Evolutionary conservation across 108 stramenopile species (phyloP).

Genomic region (Pinguiococcus pyrenoidosus): DNA sequence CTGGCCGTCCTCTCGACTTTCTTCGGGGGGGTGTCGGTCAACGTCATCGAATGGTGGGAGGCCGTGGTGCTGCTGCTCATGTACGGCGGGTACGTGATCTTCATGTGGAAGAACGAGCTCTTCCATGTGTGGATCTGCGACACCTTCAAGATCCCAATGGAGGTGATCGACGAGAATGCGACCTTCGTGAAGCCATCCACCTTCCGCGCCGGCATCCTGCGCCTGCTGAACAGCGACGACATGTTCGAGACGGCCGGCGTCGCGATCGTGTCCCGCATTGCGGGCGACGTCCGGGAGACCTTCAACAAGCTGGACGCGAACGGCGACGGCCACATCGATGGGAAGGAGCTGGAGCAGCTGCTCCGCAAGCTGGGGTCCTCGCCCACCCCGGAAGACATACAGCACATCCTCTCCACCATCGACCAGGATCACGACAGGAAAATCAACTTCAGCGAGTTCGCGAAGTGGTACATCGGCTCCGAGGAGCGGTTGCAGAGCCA

Average conservation of each 20-base stretch:
- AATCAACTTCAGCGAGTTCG: background rate
- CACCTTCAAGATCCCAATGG: constrained; percentile 1
- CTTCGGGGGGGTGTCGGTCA: constrained; percentile 26
- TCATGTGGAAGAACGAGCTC: constrained; percentile 44
- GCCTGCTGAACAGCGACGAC: too few species aligned
- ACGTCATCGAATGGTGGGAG: constrained; percentile 52
- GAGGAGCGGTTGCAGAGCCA: constrained; percentile 1
- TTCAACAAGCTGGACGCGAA: constrained; percentile 50
- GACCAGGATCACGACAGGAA: background rate
- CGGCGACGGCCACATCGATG: constrained; percentile 51
- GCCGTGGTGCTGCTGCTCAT: constrained; percentile 50
- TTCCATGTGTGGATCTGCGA: constrained; percentile 19
- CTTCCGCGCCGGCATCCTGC: constrained; percentile 58
- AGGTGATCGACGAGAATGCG: background rate
- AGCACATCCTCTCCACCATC: background rate
- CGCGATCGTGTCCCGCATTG: constrained; percentile 55
- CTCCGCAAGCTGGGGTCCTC: constrained; percentile 37
- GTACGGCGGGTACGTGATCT: constrained; percentile 56
- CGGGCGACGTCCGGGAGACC: constrained; percentile 53
- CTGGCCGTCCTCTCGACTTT: constrained; percentile 44
- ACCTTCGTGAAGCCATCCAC: constrained; percentile 22
- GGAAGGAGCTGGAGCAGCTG: constrained; percentile 47
- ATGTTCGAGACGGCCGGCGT: constrained; percentile 54
- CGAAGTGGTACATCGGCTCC: constrained; percentile 22
- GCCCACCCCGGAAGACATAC: background rate